Percentiles rank a stretch among this genome's conserved stretches.
Evolutionary conservation across 768 basidiomycete species (phyloP).

Genomic region (Collybia sordida): DNA sequence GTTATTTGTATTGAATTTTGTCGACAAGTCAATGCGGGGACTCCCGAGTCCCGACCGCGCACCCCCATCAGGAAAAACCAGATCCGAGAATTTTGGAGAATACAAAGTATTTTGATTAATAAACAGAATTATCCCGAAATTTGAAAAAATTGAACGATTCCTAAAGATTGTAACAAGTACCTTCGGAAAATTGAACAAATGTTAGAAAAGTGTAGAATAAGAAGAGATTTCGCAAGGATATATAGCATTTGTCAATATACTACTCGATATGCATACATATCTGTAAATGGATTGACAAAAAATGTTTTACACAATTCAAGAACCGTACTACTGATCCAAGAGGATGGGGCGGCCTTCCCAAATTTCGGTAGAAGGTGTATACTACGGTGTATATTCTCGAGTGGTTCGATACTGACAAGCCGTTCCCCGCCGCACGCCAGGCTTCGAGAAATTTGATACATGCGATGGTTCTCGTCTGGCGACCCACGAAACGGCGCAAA

Average conservation of each 20-base stretch:
- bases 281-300: neutral
- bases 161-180: too few relatives aligned
- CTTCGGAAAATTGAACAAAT: too few relatives aligned
- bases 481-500: constrained; percentile 16
- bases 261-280: neutral
- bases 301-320: neutral
- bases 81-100: too few relatives aligned
- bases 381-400: constrained; percentile 22
- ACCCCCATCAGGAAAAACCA: too few relatives aligned
- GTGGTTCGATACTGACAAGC: constrained; percentile 22
- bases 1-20: too few relatives aligned
- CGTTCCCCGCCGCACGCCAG: constrained; percentile 4
- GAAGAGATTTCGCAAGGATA: too few relatives aligned
- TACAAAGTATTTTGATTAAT: too few relatives aligned
- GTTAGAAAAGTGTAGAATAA: too few relatives aligned
- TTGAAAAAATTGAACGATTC: too few relatives aligned
- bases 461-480: constrained; percentile 11
- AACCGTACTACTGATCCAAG: constrained; percentile 3
- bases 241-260: neutral
- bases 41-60: too few relatives aligned
- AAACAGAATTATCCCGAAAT: too few relatives aligned
- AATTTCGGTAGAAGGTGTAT: constrained; percentile 21
- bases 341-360: neutral
- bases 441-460: constrained; percentile 14
- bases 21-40: too few relatives aligned